Percentiles rank a stretch among this genome's conserved stretches.
phyloP scores from a whole-genome alignment of 1,284 basidiomycete species.

The Ustilago hordei region DNA sequence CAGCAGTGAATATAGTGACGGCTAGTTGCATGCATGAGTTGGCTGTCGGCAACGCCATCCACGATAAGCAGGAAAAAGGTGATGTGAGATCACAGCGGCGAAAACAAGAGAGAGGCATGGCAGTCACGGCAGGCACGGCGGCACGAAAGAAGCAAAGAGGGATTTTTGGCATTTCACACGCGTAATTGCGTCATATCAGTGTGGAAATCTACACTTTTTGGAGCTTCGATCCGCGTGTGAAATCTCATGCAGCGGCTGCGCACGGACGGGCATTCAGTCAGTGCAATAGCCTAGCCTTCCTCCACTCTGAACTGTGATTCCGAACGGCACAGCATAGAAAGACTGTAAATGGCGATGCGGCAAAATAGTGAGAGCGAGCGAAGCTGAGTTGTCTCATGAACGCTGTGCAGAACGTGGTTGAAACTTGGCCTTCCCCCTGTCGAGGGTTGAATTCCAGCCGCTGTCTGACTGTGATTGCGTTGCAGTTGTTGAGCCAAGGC shows the following conservation, averaged over 20 bases:
- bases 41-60: conserved; percentile 1
- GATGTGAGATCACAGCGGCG: neutral
- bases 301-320: neutral
- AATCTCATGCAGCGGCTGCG: conserved; percentile 5
- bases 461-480: neutral
- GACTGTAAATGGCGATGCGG: neutral
- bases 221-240: conserved; percentile 12
- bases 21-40: conserved; percentile 9
- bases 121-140: neutral
- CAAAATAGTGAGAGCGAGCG: neutral
- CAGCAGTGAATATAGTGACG: neutral
- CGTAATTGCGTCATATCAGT: conserved; percentile 47
- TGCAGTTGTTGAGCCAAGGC: neutral
- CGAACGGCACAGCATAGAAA: neutral
- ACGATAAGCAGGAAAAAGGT: neutral
- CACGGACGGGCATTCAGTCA: conserved; percentile 8
- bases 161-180: conserved; percentile 3
- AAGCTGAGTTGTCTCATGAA: neutral
- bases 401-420: conserved; percentile 7
- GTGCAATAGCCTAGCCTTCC: neutral
- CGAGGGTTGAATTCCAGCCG: neutral
- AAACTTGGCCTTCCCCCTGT: conserved; percentile 7
- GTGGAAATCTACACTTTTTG: conserved; percentile 10
- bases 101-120: no score
- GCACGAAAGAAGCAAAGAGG: neutral